phyloP scores from a whole-genome alignment of 176 grass and related monocot species.

The Eleusine indica region DNA sequence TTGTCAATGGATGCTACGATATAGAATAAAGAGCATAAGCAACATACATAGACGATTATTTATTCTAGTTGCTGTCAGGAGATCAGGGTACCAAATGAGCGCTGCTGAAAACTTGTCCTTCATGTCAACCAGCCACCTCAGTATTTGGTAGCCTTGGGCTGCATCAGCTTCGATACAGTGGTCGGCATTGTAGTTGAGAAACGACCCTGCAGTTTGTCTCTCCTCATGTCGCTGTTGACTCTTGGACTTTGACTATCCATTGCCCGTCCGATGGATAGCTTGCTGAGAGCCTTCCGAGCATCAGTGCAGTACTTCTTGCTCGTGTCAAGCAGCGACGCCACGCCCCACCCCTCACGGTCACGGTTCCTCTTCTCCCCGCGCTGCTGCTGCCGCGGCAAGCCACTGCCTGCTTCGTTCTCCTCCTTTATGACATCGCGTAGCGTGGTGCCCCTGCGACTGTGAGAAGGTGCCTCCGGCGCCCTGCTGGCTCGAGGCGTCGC shows the following conservation, averaged over 20 bases:
- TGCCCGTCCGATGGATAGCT: slow-evolving; percentile 50
- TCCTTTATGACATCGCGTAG: slow-evolving; percentile 37
- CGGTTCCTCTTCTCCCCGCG: slow-evolving; percentile 53
- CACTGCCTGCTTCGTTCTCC: slow-evolving; percentile 12
- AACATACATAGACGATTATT: not conserved
- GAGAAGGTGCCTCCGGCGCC: slow-evolving; percentile 5
- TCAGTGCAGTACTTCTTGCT: slow-evolving; percentile 68
- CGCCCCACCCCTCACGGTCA: slow-evolving; percentile 54
- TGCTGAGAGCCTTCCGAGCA: slow-evolving; percentile 62
- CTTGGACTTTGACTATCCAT: slow-evolving; percentile 39
- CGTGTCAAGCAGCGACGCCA: slow-evolving; percentile 66
- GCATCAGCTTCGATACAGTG: slow-evolving; percentile 35
- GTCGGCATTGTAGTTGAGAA: slow-evolving; percentile 3
- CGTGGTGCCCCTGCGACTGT: slow-evolving; percentile 4
- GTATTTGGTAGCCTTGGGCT: slow-evolving; percentile 50
- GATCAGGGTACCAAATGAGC: slow-evolving; percentile 12
- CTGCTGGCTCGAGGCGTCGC: slow-evolving; percentile 8
- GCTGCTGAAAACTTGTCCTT: not conserved
- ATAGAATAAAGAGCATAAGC: not conserved
- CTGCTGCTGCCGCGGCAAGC: slow-evolving; percentile 31
- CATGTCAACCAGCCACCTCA: not conserved
- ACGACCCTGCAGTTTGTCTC: slow-evolving; percentile 30
- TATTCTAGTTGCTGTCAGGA: slow-evolving; percentile 24
- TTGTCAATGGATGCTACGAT: not conserved
- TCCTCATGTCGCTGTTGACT: slow-evolving; percentile 32